A percentile compares a stretch with the other conserved stretches of the same genome.
Evolutionary conservation across 306 rosid genomes (phyloP).

Genomic region (Begonia loranthoides): DNA sequence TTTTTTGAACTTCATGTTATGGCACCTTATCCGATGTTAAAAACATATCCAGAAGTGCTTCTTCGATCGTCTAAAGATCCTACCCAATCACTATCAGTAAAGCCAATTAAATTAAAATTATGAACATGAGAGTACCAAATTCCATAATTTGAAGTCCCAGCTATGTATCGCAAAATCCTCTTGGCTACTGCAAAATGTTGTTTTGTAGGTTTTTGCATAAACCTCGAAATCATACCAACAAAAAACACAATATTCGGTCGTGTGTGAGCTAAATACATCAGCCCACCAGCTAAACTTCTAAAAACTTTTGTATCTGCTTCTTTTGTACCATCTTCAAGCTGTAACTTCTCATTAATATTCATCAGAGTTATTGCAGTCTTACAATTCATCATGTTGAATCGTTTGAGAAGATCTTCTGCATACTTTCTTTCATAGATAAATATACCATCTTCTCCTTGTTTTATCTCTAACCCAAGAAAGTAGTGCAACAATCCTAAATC

Average conservation of each 20-base stretch:
- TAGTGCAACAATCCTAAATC: not conserved
- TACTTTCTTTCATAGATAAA: constrained; percentile 1
- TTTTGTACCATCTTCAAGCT: not conserved
- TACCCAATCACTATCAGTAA: not conserved
- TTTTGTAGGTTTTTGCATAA: not conserved
- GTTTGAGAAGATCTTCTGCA: not conserved
- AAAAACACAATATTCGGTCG: too few species aligned
- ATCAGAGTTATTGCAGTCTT: not conserved
- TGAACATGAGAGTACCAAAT: too few species aligned
- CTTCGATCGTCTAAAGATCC: not conserved
- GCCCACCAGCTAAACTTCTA: not conserved
- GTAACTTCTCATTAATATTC: not conserved
- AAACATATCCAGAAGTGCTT: not conserved
- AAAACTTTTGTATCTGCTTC: not conserved
- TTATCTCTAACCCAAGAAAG: constrained; percentile 1
- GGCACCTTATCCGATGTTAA: not conserved
- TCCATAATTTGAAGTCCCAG: not conserved
- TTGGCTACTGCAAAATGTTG: not conserved
- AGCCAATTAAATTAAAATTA: not conserved
- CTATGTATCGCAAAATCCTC: not conserved
- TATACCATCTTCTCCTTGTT: not conserved
- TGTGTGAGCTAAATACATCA: too few species aligned
- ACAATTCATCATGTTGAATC: not conserved
- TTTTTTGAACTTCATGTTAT: not conserved
- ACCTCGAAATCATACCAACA: too few species aligned